These are phyloP conservation scores for Didymella pomorum DNA, from an alignment of 2,329 filamentous ascomycete species.

Conservation along the genomic window DNA sequence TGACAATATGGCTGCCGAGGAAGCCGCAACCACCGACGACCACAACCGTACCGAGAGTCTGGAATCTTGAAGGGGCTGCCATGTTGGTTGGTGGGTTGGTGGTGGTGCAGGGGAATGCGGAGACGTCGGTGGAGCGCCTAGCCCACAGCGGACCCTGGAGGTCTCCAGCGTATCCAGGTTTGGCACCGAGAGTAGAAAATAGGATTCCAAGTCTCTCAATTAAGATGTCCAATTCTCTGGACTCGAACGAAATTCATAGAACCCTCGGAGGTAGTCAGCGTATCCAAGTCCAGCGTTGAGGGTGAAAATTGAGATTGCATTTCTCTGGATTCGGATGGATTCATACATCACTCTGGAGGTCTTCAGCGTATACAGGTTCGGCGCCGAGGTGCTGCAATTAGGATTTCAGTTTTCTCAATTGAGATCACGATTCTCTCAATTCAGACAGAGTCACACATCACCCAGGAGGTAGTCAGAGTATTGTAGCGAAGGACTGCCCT, in stretches of 20 bases:
- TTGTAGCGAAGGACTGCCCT: background rate
- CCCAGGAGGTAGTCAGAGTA: background rate
- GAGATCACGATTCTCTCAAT: background rate
- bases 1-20: constrained; percentile 60
- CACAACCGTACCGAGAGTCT: constrained; percentile 56
- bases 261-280: no score
- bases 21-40: constrained; percentile 62
- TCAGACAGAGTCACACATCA: background rate
- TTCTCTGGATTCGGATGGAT: no score
- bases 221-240: no score
- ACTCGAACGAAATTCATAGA: no score
- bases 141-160: constrained; percentile 1
- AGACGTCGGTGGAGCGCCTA: constrained; percentile 28
- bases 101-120: constrained; percentile 27
- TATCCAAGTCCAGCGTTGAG: no score
- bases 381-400: background rate
- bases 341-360: background rate
- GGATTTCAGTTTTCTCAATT: background rate
- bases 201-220: no score
- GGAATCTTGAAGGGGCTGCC: constrained; percentile 28
- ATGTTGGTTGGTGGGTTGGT: constrained; percentile 26
- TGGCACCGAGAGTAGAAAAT: no score
- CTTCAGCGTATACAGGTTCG: background rate
- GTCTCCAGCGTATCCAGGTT: background rate
- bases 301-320: no score